Evolutionary conservation across 78 protist species (phyloP), one percentile per base, ranked within the genome.

Genomic region (Dictyostelium intermedium): DNA sequence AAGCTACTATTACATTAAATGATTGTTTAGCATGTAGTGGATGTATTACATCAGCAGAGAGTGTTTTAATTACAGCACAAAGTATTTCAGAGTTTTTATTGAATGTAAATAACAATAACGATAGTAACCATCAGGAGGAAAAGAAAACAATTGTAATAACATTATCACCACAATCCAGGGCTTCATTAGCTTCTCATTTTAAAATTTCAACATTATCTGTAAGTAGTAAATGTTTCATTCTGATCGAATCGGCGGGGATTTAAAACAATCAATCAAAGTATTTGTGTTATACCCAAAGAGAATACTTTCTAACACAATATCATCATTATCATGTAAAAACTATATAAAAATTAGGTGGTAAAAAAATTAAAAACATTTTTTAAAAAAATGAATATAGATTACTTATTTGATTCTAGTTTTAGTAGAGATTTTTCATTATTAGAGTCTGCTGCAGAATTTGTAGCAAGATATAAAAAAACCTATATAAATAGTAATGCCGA

Each of bases 21-120:
- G 99, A 98, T 91, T 99, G 99, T 92, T 50, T 99, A 2, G 99
- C 99, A 14, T 99, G 99, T 94, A 89, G 98, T 81, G 99, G 99
- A 14, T 99, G 99, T 93, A 89, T 99, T 77, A 99, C 99, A 3
- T 91, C 98, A 1, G 99, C 99, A 2, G 99, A 99, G 84, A 97
- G 98, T 34, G 96, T 99, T n/a, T 92, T 99, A n/a, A 95, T 99
- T 37, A 13, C 95, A 0, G 97, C 92, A 34, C 99, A 99, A 91
- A 91, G 96, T 69, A 34, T 32, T n/a, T 79, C 74, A 0, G 99
- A 98, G 72, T 74, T 98, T 66, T 18, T 82, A 37, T 37, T 50
- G 30, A 34, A 35, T 63, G 45, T 47, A 23, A 80, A 39, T 6
- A 11, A 39, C 6, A 66, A 23, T 30, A 13, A 20, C 50, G 1